Base-by-base conservation (phyloP, 495 filamentous ascomycete genomes). In the Poronia punctata region DNA sequence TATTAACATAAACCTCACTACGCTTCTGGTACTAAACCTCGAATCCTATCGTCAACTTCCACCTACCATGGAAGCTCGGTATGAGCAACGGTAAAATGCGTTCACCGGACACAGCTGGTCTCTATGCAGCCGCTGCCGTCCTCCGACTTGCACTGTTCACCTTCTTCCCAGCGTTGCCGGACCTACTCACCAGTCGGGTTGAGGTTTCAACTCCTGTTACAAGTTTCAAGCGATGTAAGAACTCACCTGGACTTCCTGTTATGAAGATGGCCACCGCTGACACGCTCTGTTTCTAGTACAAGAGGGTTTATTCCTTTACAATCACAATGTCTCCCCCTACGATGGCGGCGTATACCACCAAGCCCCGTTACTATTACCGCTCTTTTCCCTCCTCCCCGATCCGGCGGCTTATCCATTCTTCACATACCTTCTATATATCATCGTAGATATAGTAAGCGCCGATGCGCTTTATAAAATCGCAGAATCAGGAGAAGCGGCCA, bases 341-440 rank as follows among this genome's bases (percentile, higher is more conserved):
- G 89, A 98, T 62, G 92, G 92, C 41, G 92, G 92, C 43, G 86
- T 97, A 59, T 98, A 86, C 64, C 88, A 98, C 68, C 92, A 98
- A 79, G 92, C 92, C 18, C 92, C 92, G 8, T 73, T 98, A 20
- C 75, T 97, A 8, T 81, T 98, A 28, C 84, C 90, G 26, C 73
- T 97, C 38, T 94, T 97, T 69, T 82, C 86, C 12, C 71, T 94
- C 24, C 76, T 97, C 36, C 88, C 89, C 26, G 75, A 79, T 53
- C 70, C 76, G 29, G 47, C 68, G 37, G 62, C 62, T 42, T 74
- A 75, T 49, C 79, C 81, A n/a, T 63, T 89, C 47, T 76, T 82
- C 43, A 89, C 83, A 0, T 77, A 80, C 40, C 57, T 95, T 3
- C 73, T 97, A 40, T 98, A 88, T 63, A 83, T 87, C 33, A 49